Evolutionary conservation across 495 filamentous ascomycete genomes (phyloP).

Genomic region (Entonaema liquescens): DNA sequence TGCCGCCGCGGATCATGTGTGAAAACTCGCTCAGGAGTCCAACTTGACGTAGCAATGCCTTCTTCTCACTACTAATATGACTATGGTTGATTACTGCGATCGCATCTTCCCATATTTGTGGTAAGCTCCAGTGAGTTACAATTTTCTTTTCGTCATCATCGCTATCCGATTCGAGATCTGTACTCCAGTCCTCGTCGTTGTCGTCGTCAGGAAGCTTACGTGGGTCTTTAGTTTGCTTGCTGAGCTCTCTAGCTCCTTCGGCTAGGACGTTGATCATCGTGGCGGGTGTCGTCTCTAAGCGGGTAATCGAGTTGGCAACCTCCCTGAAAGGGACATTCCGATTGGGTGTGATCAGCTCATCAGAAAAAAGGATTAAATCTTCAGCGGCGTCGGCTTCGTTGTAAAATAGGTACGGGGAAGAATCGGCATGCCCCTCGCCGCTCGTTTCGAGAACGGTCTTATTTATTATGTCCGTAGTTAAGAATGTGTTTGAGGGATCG

Average conservation of each 20-base stretch:
- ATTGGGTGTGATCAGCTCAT: slow-evolving; percentile 44
- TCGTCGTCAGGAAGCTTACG: slow-evolving; percentile 8
- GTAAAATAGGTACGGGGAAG: slow-evolving; percentile 48
- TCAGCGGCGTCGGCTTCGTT: slow-evolving; percentile 57
- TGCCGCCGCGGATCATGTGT: slow-evolving; percentile 46
- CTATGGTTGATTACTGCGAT: slow-evolving; percentile 30
- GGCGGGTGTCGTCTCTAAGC: slow-evolving; percentile 41
- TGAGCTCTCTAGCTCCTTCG: slow-evolving; percentile 27
- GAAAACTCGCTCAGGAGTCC: slow-evolving; percentile 17
- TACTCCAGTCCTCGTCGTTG: slow-evolving; percentile 19
- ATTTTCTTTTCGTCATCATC: slow-evolving; percentile 3
- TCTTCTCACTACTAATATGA: slow-evolving; percentile 18
- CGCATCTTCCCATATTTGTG: slow-evolving; percentile 31
- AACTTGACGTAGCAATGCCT: slow-evolving; percentile 23
- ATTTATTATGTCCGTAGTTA: slow-evolving; percentile 22
- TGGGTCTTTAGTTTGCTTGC: slow-evolving; percentile 18
- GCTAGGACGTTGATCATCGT: slow-evolving; percentile 42
- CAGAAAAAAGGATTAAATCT: slow-evolving; percentile 57
- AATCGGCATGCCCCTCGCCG: slow-evolving; percentile 18
- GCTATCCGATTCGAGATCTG: slow-evolving; percentile 7
- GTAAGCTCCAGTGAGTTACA: slow-evolving; percentile 16
- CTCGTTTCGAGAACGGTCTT: slow-evolving; percentile 25
- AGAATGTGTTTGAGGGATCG: slow-evolving; percentile 39
- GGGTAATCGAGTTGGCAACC: slow-evolving; percentile 49
- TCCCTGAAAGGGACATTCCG: slow-evolving; percentile 49